A percentile compares a stretch with the other conserved stretches of the same genome.
Evolutionary conservation across 495 filamentous ascomycete species (phyloP).

Genomic region (Apodospora peruviana): DNA sequence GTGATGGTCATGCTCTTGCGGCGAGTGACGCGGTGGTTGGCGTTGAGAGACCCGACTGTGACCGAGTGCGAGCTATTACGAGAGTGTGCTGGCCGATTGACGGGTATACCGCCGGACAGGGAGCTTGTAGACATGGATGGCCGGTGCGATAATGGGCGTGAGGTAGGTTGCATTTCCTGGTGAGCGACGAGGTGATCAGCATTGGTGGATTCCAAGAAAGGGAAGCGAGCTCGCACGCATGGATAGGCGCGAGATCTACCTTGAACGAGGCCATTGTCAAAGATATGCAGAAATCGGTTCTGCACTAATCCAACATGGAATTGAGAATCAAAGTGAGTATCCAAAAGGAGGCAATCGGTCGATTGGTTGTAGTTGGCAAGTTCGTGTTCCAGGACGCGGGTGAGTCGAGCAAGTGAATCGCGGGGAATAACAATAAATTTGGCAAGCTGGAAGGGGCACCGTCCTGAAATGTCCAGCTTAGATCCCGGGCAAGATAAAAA

Average conservation of each 20-base stretch:
- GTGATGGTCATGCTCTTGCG: slow-evolving; percentile 86
- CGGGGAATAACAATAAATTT: slow-evolving; percentile 36
- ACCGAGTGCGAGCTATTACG: slow-evolving; percentile 80
- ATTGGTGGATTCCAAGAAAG: slow-evolving; percentile 13
- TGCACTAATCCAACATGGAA: slow-evolving; percentile 16
- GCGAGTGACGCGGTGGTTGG: slow-evolving; percentile 79
- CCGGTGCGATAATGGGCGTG: slow-evolving; percentile 46
- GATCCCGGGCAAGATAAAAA: slow-evolving; percentile 12
- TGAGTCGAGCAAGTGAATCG: slow-evolving; percentile 15
- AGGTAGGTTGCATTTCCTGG: slow-evolving; percentile 44
- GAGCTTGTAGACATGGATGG: slow-evolving; percentile 39
- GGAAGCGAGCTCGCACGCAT: slow-evolving; percentile 23
- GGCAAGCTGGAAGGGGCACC: slow-evolving; percentile 11
- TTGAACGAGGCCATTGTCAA: slow-evolving; percentile 50
- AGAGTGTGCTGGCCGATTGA: slow-evolving; percentile 49
- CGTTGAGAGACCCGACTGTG: slow-evolving; percentile 62
- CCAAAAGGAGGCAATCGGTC: slow-evolving; percentile 1
- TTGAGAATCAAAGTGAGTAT: slow-evolving; percentile 4
- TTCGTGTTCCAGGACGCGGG: slow-evolving; percentile 6
- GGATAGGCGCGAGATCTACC: slow-evolving; percentile 32
- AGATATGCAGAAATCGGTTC: slow-evolving; percentile 14
- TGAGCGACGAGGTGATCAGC: slow-evolving; percentile 34
- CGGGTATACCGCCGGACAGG: slow-evolving; percentile 30
- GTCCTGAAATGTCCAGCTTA: neutral
- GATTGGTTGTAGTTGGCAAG: slow-evolving; percentile 7